These are phyloP conservation scores for Thalassiosira allenii DNA, from an alignment of 352 stramenopile species.

Conservation along the genomic window DNA sequence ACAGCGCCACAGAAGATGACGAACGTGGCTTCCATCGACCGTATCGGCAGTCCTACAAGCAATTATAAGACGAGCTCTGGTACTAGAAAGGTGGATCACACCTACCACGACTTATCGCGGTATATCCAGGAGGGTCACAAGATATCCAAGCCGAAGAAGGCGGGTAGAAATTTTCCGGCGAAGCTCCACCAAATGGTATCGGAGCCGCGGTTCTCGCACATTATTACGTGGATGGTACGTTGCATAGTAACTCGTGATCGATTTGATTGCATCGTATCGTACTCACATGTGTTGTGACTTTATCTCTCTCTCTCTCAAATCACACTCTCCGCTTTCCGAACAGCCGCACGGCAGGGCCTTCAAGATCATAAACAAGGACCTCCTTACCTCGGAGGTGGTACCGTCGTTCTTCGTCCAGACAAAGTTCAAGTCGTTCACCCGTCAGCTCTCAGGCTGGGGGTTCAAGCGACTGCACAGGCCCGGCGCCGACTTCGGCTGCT, in stretches of 20 bases:
- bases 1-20: too few species aligned
- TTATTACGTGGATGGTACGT: conserved; percentile 44
- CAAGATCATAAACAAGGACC: background rate
- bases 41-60: too few species aligned
- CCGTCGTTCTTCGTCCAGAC: background rate
- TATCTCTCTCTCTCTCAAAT: background rate
- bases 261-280: too few species aligned
- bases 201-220: conserved; percentile 14
- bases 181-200: conserved; percentile 31
- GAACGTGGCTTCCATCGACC: too few species aligned
- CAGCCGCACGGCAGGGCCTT: conserved; percentile 2
- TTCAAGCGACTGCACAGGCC: conserved; percentile 8
- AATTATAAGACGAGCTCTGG: too few species aligned
- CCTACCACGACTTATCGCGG: conserved; percentile 23
- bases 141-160: conserved; percentile 22
- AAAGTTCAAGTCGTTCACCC: background rate
- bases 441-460: conserved; percentile 4
- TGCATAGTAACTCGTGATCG: too few species aligned
- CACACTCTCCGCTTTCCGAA: too few species aligned
- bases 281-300: too few species aligned
- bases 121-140: conserved; percentile 7
- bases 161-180: conserved; percentile 25
- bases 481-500: too few species aligned
- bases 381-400: background rate
- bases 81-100: too few species aligned